Base-by-base conservation (phyloP, 345 rosid genomes). In the Eucalyptus cloeziana region DNA sequence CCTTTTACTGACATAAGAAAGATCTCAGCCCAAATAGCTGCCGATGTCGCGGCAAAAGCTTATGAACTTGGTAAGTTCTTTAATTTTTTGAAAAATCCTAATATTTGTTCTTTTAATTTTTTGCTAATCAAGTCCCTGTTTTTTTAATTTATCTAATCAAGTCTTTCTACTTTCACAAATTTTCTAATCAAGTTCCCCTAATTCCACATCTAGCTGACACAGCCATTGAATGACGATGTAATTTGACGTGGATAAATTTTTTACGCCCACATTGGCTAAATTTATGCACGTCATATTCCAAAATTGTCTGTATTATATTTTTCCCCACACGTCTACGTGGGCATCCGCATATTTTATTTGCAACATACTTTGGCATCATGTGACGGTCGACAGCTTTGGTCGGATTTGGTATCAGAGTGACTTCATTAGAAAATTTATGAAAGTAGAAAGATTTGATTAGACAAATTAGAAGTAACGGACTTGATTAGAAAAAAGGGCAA, bases 1-100 rank as follows among this genome's bases (percentile, higher is more conserved):
- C 99, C 99, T 86, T 95, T 97, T 81, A 93, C 89, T 86, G 92
- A 95, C 93, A 97, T 96, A 92, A 95, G 99, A 94, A 96, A 94
- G 95, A 97, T 97, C 87, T 97, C 99, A 8, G 99, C 99, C 60
- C 94, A 94, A 33, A 97, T 97, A 89, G 99, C 99, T n/a, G 99
- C 99, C n/a, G 91, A 88, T 49, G 99, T 97, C 49, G 98, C 99
- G 51, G 95, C 96, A 49, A 97, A 96, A 90, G 96, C 99, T 86
- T 96, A 96, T 85, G 99, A 97, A 91, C 99, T 97, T 7, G 99
- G 99, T 97, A 69, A 93, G 96, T 86, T 17, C 51, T 69, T 27
- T 56, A 85, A 13, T 43, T 40, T 8, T 79, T 12, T 12, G 47
- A 33, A 51, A 19, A 21, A 86, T 51, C 47, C 47, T 40, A 37